Evolutionary conservation across 2,329 filamentous ascomycete species (phyloP).

Genomic region (Tolypocladium paradoxum): DNA sequence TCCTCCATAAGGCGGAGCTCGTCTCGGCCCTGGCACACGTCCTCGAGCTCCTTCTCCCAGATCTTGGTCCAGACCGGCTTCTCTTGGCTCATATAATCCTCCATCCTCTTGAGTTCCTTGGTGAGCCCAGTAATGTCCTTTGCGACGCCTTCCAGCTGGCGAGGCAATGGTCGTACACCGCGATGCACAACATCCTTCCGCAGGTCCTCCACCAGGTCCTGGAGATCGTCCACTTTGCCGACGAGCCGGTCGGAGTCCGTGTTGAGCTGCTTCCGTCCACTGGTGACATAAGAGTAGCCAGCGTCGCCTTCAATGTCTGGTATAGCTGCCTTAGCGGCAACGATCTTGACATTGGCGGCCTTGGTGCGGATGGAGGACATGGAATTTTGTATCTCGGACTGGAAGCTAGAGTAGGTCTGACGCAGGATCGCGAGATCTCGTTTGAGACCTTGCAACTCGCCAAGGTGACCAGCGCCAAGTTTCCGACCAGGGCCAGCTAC

Average conservation of each 20-base stretch:
- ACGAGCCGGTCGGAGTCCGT: slow-evolving; percentile 86
- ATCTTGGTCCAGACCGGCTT: slow-evolving; percentile 98
- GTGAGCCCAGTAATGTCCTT: slow-evolving; percentile 77
- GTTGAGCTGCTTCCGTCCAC: slow-evolving; percentile 77
- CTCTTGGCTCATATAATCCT: slow-evolving; percentile 82
- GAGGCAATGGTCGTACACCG: slow-evolving; percentile 80
- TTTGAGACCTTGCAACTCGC: slow-evolving; percentile 70
- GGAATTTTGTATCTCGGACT: slow-evolving; percentile 75
- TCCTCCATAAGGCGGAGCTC: slow-evolving; percentile 95
- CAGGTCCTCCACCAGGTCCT: slow-evolving; percentile 91
- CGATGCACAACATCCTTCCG: slow-evolving; percentile 93
- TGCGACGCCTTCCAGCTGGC: slow-evolving; percentile 79
- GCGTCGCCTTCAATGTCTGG: slow-evolving; percentile 63
- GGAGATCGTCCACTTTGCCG: slow-evolving; percentile 88
- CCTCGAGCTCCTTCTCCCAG: slow-evolving; percentile 95
- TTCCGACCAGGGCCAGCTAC: slow-evolving; percentile 25
- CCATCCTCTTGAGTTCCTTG: slow-evolving; percentile 85
- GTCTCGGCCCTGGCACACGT: slow-evolving; percentile 91
- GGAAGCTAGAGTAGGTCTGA: slow-evolving; percentile 87
- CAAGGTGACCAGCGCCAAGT: slow-evolving; percentile 51
- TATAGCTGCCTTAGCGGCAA: slow-evolving; percentile 59
- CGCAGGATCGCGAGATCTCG: slow-evolving; percentile 84
- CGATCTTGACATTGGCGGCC: slow-evolving; percentile 68
- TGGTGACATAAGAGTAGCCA: slow-evolving; percentile 77
- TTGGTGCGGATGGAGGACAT: slow-evolving; percentile 78